Conservation (phyloP, 176 grass and related monocot species). For the Oryza australiensis region DNA sequence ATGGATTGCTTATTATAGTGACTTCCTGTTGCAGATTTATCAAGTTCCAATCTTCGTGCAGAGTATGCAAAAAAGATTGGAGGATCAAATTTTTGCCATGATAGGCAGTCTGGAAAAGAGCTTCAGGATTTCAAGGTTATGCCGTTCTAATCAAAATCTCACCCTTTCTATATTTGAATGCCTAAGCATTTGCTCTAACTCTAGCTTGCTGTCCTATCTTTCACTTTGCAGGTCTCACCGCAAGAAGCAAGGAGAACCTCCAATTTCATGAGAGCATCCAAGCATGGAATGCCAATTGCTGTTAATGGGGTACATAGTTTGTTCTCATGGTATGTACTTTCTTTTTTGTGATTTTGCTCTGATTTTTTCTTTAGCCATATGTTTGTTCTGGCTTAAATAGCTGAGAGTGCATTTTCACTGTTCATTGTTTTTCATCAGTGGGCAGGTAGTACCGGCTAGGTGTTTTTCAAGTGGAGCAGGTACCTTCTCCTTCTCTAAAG, state of each 20-base stretch:
- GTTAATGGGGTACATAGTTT: conserved; percentile 38
- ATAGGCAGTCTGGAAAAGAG: conserved; percentile 20
- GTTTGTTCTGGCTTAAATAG: conserved; percentile 7
- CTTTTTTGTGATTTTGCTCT: neutral
- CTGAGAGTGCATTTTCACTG: neutral
- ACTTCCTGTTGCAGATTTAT: conserved; percentile 27
- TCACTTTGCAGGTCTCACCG: conserved; percentile 36
- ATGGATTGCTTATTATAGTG: neutral
- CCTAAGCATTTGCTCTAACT: neutral
- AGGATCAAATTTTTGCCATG: neutral
- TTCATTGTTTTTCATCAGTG: conserved; percentile 30
- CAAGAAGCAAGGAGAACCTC: conserved; percentile 22
- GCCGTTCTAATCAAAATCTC: neutral
- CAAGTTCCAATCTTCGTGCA: conserved; percentile 28
- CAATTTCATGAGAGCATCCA: conserved; percentile 26
- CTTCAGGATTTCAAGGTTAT: conserved; percentile 15
- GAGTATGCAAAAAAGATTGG: conserved; percentile 37
- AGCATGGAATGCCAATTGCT: conserved; percentile 11
- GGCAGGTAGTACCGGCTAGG: conserved; percentile 35
- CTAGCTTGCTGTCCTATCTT: neutral
- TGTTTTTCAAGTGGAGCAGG: conserved; percentile 63
- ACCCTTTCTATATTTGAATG: neutral
- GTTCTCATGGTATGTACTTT: conserved; percentile 45
- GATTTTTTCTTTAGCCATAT: neutral
- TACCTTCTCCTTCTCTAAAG: conserved; percentile 7